Base-by-base conservation (phyloP, 2,329 filamentous ascomycete genomes). In the Calonectria hawksworthii region DNA sequence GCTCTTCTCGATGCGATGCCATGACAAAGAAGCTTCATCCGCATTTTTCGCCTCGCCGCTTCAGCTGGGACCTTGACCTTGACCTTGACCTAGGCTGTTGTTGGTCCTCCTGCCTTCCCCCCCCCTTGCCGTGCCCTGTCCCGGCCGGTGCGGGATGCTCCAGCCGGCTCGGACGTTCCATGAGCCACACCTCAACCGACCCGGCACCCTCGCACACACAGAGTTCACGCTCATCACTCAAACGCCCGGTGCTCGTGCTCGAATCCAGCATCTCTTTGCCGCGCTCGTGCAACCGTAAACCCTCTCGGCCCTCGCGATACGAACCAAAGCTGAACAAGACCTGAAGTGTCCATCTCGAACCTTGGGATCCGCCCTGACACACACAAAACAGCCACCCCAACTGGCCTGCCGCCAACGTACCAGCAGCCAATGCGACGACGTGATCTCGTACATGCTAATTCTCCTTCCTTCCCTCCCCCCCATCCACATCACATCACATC, bases 301-400 rank as follows among this genome's bases (percentile, higher is more conserved):
- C 68, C 56, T 70, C 68, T 64, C 61, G 41, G 54, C 26, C 59
- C 34, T 44, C 32, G 70, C 51, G 41, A 65, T 61, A 41, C 34
- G 68, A 36, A 51, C 63, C 64, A 54, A 26, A 67, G 69, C 70
- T 67, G 63, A 72, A 50, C n/a, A 54, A 21, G 32, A 36, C 28
- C 32, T 34, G 34, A 44, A 52, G 41, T 44, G 64, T 41, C 36
- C 56, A 47, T 67, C 41, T 18, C 41, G 26, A 72, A 67, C 70
- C 63, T 68, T 67, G 5, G 38, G 70, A 52, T 72, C 70, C 70
- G 70, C 70, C 41, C 51, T n/a, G 61, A 36, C 38, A 44, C 59
- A 44, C 38, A 64, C 26, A 47, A 26, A 64, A 47, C 61, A 56
- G 36, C 38, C 32, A 66, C 59, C 61, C 28, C 23, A 34, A 38